Conservation (phyloP, 2,329 filamentous ascomycete species). For the Colletotrichum sp. region DNA sequence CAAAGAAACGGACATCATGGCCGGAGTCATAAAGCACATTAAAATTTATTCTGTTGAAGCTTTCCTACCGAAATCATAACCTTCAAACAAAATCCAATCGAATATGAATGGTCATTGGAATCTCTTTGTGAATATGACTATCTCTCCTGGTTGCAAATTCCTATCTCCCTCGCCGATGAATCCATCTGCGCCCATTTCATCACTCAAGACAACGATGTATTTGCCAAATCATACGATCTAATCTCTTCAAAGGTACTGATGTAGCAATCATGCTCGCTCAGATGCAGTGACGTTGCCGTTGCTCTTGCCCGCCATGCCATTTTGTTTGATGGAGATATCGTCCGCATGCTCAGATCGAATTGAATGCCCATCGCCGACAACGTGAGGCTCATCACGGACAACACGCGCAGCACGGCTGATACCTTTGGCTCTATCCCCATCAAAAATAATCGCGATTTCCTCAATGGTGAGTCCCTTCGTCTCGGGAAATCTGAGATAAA, state of each 20-base stretch:
- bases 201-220: background rate
- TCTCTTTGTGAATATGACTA: background rate
- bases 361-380: background rate
- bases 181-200: background rate
- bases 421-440: slow-evolving; percentile 13
- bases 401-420: background rate
- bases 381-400: background rate
- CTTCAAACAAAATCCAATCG: background rate
- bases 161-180: background rate
- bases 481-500: slow-evolving; percentile 42
- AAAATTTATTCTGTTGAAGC: background rate
- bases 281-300: background rate
- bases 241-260: background rate
- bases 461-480: slow-evolving; percentile 34
- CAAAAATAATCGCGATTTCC: slow-evolving; percentile 33
- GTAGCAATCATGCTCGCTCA: background rate
- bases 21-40: background rate
- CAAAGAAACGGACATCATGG: background rate
- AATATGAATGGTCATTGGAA: background rate
- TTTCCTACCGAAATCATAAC: background rate
- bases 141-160: background rate
- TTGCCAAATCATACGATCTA: background rate
- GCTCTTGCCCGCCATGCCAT: background rate
- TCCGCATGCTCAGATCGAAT: background rate
- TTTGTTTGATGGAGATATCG: background rate